Conservation (phyloP, 208 protist species). For the Leishmania mexicana region DNA sequence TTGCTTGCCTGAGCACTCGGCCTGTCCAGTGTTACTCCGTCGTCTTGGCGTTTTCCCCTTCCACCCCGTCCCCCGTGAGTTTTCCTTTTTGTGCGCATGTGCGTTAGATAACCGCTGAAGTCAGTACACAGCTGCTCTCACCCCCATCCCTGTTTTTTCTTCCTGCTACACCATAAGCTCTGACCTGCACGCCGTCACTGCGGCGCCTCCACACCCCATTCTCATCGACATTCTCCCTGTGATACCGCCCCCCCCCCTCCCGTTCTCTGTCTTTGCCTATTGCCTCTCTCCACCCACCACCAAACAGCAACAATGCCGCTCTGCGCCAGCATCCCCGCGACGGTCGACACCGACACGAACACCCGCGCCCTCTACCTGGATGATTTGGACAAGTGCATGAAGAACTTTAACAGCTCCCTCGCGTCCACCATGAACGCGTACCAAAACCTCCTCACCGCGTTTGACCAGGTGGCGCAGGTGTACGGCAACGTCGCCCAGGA, state of each 20-base stretch:
- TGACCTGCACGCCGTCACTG: neutral
- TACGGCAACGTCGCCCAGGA: conserved; percentile 55
- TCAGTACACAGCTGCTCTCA: neutral
- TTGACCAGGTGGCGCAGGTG: conserved; percentile 49
- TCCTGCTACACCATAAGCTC: neutral
- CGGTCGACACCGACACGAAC: conserved; percentile 62
- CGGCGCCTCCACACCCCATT: neutral
- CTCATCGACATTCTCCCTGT: neutral
- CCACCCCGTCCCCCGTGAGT: neutral
- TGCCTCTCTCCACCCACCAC: neutral
- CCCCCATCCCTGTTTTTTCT: neutral
- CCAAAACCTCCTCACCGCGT: conserved; percentile 49
- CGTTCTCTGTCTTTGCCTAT: neutral
- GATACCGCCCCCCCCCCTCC: too few relatives aligned
- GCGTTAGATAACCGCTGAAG: neutral
- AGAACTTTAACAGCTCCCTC: conserved; percentile 49
- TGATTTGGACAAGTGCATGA: conserved; percentile 49
- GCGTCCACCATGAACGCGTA: conserved; percentile 61
- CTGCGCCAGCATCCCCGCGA: conserved; percentile 32
- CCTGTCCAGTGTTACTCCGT: neutral
- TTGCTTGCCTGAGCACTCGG: neutral
- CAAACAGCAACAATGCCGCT: conserved; percentile 18
- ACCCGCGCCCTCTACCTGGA: conserved; percentile 42
- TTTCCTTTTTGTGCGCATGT: neutral
- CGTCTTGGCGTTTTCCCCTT: neutral